Percentiles rank a stretch among this genome's conserved stretches.
phyloP scores from a whole-genome alignment of 1,284 basidiomycete species.

The Tylopilus orsonianus region DNA sequence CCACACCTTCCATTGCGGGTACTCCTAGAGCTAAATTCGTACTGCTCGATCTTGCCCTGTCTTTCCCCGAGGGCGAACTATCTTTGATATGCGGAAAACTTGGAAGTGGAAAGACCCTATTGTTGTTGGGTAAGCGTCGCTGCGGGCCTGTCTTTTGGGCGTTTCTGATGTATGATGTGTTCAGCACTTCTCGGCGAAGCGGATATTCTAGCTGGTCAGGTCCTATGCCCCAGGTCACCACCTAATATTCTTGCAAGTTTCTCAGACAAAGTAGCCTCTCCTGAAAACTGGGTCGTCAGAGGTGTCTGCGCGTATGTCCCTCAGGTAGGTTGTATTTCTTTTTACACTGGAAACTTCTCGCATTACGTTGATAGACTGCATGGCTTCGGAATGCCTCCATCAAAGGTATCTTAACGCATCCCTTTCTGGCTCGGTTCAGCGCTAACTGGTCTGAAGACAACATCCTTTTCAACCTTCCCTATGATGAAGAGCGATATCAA shows the following conservation, averaged over 20 bases:
- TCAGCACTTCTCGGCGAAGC: constrained; percentile 87
- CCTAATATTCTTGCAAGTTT: constrained; percentile 72
- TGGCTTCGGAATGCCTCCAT: constrained; percentile 94
- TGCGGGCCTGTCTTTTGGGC: not conserved
- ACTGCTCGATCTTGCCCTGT: constrained; percentile 75
- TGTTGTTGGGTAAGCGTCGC: constrained; percentile 58
- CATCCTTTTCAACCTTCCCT: constrained; percentile 87
- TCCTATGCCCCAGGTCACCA: constrained; percentile 80
- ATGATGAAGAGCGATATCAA: constrained; percentile 71
- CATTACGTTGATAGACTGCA: constrained; percentile 42
- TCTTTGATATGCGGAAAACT: constrained; percentile 82
- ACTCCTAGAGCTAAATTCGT: constrained; percentile 81
- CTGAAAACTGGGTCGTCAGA: constrained; percentile 73
- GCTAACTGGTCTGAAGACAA: constrained; percentile 59
- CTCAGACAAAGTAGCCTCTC: constrained; percentile 40
- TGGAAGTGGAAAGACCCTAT: constrained; percentile 81
- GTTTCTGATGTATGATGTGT: constrained; percentile 16
- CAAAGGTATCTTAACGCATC: constrained; percentile 49
- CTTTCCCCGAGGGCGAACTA: constrained; percentile 77
- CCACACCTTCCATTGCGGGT: constrained; percentile 55
- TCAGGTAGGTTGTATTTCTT: constrained; percentile 51
- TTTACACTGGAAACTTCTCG: not conserved
- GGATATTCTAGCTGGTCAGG: constrained; percentile 78
- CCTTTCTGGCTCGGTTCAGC: not conserved
- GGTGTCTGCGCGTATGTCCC: constrained; percentile 90